A percentile compares a stretch with the other conserved stretches of the same genome.
phyloP scores from a whole-genome alignment of 768 basidiomycete species.

The Serendipita sp. region DNA sequence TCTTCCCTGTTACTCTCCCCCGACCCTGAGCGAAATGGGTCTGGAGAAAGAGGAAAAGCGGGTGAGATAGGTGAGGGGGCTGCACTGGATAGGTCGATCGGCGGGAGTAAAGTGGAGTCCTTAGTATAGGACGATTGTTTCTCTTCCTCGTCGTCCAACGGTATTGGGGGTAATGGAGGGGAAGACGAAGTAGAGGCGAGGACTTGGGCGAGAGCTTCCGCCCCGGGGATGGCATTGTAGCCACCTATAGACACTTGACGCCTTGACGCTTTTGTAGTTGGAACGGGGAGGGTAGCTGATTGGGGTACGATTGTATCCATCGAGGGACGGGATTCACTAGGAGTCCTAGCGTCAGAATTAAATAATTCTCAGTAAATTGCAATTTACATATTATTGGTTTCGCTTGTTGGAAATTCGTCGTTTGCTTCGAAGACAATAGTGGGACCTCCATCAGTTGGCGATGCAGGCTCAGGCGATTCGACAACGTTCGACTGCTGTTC shows the following conservation, averaged over 20 bases:
- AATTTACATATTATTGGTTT: neutral
- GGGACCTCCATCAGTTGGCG: neutral
- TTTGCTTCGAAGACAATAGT: neutral
- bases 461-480: slow-evolving; percentile 1
- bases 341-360: neutral
- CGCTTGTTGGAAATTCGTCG: neutral
- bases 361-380: neutral
- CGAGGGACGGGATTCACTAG: neutral
- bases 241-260: neutral
- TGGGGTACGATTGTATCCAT: neutral
- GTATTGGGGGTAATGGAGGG: slow-evolving; percentile 7
- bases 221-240: neutral
- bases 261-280: neutral
- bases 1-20: neutral
- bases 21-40: slow-evolving; percentile 42
- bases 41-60: slow-evolving; percentile 68
- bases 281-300: neutral
- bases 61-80: slow-evolving; percentile 26
- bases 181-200: neutral
- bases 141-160: slow-evolving; percentile 1
- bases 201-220: neutral
- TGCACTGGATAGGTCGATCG: slow-evolving; percentile 3
- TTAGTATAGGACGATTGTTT: neutral
- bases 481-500: neutral
- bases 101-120: neutral